Evolutionary conservation across 2,329 filamentous ascomycete genomes (phyloP), one percentile per base, ranked within the genome.

Genomic region (Madurella mycetomatis): DNA sequence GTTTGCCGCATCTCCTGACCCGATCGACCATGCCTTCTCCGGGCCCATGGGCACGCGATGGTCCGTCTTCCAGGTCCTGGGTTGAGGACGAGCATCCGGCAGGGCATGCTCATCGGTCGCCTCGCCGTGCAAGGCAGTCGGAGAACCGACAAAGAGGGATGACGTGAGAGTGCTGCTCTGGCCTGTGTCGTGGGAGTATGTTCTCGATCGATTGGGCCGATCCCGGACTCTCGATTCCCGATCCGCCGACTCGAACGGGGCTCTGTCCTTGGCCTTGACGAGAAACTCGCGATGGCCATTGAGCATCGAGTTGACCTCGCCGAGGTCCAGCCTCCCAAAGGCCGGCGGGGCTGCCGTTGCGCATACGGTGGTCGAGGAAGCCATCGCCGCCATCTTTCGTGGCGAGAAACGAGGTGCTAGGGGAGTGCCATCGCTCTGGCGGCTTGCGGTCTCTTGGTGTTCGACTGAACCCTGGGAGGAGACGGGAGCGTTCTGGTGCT

Each of bases 11-110:
- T 79, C 75, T 9, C 72, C 75, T 18, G 77, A 74, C 4, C 80
- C 81, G 65, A 86, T 85, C 17, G 82, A 85, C 83, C 82, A 85
- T 16, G 76, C 80, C 65, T 84, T 85, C 64, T 85, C 82, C 0
- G 78, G 70, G 0, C 70, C 76, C 57, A 71, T 68, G 16, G 73
- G 72, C 12, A 73, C 56, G 9, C 74, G 71, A 47, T 76, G 72
- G 4, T 78, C 74, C 11, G 68, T 64, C 56, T 67, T 72, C 66
- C 70, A 72, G 52, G 69, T 66, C 39, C 70, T 68, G 34, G 68
- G 65, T n/a, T 67, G 64, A 9, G 64, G 62, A 30, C 65, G 64
- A 7, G 62, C 53, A 41, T 72, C 67, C 9, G 62, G 55, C 18
- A 45, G 56, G 31, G 39, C 44, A n/a, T 51, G 30, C 43, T 56